Percentiles rank a stretch among this genome's conserved stretches.
phyloP scores from a whole-genome alignment of 2,329 filamentous ascomycete species.

The Colletotrichum godetiae region DNA sequence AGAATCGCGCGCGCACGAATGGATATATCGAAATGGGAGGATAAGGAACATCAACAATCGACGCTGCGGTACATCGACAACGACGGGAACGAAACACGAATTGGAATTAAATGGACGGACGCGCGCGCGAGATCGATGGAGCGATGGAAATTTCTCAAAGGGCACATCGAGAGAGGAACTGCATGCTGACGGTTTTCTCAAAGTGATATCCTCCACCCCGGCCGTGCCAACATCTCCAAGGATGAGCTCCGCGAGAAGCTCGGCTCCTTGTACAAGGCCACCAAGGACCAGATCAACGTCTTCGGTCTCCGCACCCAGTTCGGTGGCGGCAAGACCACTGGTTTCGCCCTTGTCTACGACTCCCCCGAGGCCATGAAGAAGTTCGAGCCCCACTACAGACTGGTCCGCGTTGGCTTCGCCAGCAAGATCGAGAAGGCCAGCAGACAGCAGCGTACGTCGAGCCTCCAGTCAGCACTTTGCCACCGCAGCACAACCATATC shows the following conservation, averaged over 20 bases:
- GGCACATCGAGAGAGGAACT: not conserved
- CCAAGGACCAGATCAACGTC: slow-evolving; percentile 96
- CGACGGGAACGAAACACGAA: not conserved
- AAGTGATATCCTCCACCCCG: slow-evolving; percentile 99
- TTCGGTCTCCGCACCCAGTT: slow-evolving; percentile 99
- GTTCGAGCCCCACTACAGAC: slow-evolving; percentile 98
- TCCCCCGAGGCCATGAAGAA: slow-evolving; percentile 99
- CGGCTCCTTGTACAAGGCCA: slow-evolving; percentile 95
- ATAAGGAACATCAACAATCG: not conserved
- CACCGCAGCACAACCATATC: not conserved
- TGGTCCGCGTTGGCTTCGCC: slow-evolving; percentile 92
- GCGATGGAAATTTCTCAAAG: not conserved
- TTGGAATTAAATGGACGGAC: not conserved
- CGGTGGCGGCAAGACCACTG: slow-evolving; percentile 99
- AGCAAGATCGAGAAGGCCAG: slow-evolving; percentile 96
- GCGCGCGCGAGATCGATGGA: not conserved
- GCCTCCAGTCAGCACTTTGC: slow-evolving; percentile 3
- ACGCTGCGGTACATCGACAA: not conserved
- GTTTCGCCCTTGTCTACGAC: slow-evolving; percentile 99
- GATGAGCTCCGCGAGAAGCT: slow-evolving; percentile 97
- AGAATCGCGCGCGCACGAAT: not conserved
- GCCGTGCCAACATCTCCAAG: slow-evolving; percentile 98
- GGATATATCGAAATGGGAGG: not conserved
- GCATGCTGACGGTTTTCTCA: slow-evolving; percentile 31
- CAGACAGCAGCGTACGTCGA: slow-evolving; percentile 97